Conservation (phyloP, 495 filamentous ascomycete species). For the Penicillium egyptiacum region DNA sequence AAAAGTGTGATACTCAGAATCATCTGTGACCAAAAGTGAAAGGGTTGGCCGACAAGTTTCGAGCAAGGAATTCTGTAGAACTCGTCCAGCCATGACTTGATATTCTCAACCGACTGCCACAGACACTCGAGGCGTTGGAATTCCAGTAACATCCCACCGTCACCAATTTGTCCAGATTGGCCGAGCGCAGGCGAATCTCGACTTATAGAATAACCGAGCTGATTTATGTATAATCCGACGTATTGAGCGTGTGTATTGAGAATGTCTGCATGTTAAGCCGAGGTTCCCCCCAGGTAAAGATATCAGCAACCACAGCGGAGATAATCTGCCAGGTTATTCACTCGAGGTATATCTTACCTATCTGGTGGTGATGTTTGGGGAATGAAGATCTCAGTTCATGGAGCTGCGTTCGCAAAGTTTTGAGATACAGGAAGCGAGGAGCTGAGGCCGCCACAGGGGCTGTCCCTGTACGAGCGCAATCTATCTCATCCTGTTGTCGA, state of each 20-base stretch:
- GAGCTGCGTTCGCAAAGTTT: conserved; percentile 26
- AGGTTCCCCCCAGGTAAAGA: background rate
- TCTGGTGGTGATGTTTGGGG: conserved; percentile 12
- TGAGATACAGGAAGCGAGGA: conserved; percentile 29
- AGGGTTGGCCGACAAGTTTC: conserved; percentile 28
- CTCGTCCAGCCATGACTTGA: conserved; percentile 36
- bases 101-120: conserved; percentile 35
- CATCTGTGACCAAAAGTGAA: conserved; percentile 41
- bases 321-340: background rate
- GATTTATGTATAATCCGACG: conserved; percentile 40
- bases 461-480: conserved; percentile 13
- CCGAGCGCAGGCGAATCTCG: conserved; percentile 14
- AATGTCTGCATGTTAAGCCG: conserved; percentile 19
- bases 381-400: conserved; percentile 25
- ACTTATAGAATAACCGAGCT: conserved; percentile 28
- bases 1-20: conserved; percentile 36
- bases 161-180: conserved; percentile 10
- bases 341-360: conserved; percentile 18
- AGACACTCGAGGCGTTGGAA: conserved; percentile 38
- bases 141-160: conserved; percentile 17
- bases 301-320: conserved; percentile 5
- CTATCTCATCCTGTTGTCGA: conserved; percentile 27
- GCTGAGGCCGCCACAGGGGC: conserved; percentile 9
- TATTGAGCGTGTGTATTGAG: conserved; percentile 35
- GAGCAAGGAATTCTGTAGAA: conserved; percentile 32